Base-by-base conservation (phyloP, 768 basidiomycete genomes). In the Myochromella boudieri region DNA sequence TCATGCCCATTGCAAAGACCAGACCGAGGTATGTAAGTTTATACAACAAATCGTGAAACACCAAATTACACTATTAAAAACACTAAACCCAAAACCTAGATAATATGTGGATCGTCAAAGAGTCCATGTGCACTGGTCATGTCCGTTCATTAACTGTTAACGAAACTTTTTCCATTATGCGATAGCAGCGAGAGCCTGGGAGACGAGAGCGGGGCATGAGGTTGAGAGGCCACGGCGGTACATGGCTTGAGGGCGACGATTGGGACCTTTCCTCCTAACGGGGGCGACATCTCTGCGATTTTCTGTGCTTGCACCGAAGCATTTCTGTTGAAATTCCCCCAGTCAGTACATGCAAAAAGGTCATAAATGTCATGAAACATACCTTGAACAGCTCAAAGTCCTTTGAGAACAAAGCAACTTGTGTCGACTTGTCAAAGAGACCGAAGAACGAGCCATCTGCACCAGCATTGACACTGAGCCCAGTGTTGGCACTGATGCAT, bases 301-400 rank as follows among this genome's bases (percentile, higher is more conserved):
- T 33, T 34, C 31, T 4, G 39, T 40, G 24, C 25, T 5, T 4
- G 37, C 37, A 12, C 46, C 46, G 10, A 48, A 33, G 25, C 46
- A 48, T 48, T 48, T 48, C 46, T 41, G 20, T 24, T 10, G 12
- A 0, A 36, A 3, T 18, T 10, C 14, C 20, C 14, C 34, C 11
- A 32, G 17, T 34, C 11, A 28, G 33, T 3, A 5, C 18, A 26
- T 41, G 20, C 6, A 26, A 45, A 10, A 32, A 21, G 18, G 9
- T 2, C 5, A 36, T 2, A 27, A 8, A 32, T 31, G 32, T 6
- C 10, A n/a, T 2, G 26, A 18, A n/a, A 52, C 52, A 20, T 21
- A 72, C 70, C 57, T 72, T 65, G 64, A 70, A 66, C 2, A 75
- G 42, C 28, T 68, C 58, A 39, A 70, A 70, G 6, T 69, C 54